Conservation (phyloP, 352 stramenopile genomes). For the Globisporangium paddicum region DNA sequence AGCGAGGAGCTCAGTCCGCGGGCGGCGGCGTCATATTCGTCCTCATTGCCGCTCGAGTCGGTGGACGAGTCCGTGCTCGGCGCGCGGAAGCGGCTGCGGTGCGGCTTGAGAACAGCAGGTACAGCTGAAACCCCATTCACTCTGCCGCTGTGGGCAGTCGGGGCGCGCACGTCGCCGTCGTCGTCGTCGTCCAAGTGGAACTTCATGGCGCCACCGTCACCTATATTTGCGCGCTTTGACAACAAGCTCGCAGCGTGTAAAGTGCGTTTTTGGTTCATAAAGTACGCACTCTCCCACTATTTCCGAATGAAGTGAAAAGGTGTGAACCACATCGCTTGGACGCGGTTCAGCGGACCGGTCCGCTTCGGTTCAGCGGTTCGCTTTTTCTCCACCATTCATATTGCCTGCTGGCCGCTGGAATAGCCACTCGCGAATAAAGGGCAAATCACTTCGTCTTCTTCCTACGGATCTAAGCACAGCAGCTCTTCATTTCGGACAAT, state of each 20-base stretch:
- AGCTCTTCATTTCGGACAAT: constrained; percentile 33
- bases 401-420: constrained; percentile 14
- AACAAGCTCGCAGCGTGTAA: neutral
- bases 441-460: constrained; percentile 85
- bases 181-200: constrained; percentile 34
- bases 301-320: constrained; percentile 16
- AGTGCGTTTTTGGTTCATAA: neutral
- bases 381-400: constrained; percentile 53
- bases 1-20: constrained; percentile 3
- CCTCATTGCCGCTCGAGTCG: constrained; percentile 41
- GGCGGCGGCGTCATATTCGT: constrained; percentile 3
- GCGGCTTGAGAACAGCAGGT: neutral
- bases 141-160: neutral
- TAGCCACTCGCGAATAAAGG: constrained; percentile 10
- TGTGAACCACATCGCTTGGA: constrained; percentile 21
- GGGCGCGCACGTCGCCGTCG: constrained; percentile 8
- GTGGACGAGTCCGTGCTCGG: constrained; percentile 41
- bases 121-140: neutral
- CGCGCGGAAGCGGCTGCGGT: constrained; percentile 30
- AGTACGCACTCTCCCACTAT: constrained; percentile 12
- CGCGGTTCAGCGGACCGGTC: constrained; percentile 9
- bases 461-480: constrained; percentile 79
- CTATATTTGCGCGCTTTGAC: constrained; percentile 1
- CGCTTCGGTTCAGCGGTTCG: constrained; percentile 13
- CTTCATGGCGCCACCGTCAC: constrained; percentile 32